phyloP scores from a whole-genome alignment of 2,329 filamentous ascomycete genomes.

The Purpureocillium lavendulum region DNA sequence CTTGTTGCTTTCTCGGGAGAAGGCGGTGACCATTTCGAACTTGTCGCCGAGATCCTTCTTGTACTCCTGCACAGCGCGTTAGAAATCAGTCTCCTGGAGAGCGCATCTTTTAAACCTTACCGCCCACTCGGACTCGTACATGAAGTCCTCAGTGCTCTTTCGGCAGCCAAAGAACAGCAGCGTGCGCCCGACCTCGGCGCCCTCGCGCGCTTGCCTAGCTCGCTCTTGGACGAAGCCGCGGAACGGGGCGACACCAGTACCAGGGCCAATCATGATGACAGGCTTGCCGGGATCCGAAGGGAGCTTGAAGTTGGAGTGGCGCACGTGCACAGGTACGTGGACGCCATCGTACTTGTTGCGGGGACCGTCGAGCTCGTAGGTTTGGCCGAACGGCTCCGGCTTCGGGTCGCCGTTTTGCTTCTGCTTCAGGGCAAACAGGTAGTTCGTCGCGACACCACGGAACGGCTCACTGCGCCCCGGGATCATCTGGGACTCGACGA shows the following conservation, averaged over 20 bases:
- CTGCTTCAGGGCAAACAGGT: conserved; percentile 87
- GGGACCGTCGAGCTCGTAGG: conserved; percentile 80
- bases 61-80: conserved; percentile 54
- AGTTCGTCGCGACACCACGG: conserved; percentile 95
- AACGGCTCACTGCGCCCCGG: conserved; percentile 72
- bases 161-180: conserved; percentile 94
- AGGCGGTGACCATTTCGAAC: conserved; percentile 85
- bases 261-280: conserved; percentile 91
- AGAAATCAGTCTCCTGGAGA: background rate
- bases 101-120: conserved; percentile 43
- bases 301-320: conserved; percentile 98
- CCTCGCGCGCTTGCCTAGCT: conserved; percentile 70
- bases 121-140: conserved; percentile 89
- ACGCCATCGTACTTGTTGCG: conserved; percentile 96
- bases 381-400: conserved; percentile 74
- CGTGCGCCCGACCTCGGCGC: conserved; percentile 76
- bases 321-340: conserved; percentile 89
- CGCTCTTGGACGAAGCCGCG: conserved; percentile 92
- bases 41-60: conserved; percentile 77
- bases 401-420: conserved; percentile 86
- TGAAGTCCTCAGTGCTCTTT: conserved; percentile 78
- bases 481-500: conserved; percentile 77
- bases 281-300: conserved; percentile 92
- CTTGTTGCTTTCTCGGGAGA: conserved; percentile 78
- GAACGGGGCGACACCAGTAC: conserved; percentile 95